Percentiles rank a stretch among this genome's conserved stretches.
These are phyloP conservation scores for Olyra latifolia DNA, from an alignment of 176 grass and related monocot genomes.

Conservation along the genomic window DNA sequence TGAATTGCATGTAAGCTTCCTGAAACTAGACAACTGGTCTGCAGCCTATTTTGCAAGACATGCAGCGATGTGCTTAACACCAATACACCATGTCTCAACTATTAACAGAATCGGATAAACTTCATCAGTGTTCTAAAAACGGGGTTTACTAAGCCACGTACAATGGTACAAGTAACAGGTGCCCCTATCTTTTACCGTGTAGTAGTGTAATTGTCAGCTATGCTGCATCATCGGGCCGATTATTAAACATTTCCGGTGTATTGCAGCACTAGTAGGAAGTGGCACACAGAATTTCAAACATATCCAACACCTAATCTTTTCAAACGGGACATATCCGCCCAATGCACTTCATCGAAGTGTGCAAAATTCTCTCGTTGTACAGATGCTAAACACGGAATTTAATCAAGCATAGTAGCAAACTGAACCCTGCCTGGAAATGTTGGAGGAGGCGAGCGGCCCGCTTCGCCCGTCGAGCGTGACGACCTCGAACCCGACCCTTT, in stretches of 20 bases:
- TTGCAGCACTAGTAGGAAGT: neutral
- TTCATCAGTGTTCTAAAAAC: too few species aligned
- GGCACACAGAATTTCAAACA: neutral
- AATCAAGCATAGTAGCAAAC: neutral
- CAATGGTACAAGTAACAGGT: too few species aligned
- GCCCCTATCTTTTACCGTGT: too few species aligned
- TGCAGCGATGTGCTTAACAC: neutral
- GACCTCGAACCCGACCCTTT: constrained; percentile 86
- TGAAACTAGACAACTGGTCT: neutral
- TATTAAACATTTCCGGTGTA: neutral
- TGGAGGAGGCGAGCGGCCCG: constrained; percentile 68
- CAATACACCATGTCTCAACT: neutral
- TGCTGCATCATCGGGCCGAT: too few species aligned
- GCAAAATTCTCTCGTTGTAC: neutral
- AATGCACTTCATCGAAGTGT: neutral
- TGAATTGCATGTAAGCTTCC: neutral
- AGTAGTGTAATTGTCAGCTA: too few species aligned
- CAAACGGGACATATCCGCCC: neutral
- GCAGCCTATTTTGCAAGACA: neutral
- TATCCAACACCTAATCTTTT: neutral
- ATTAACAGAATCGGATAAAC: neutral
- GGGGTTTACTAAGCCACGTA: too few species aligned
- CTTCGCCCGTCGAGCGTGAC: constrained; percentile 67
- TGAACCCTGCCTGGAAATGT: constrained; percentile 54
- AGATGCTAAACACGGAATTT: neutral